These are phyloP conservation scores for Eucalyptus cladocalyx DNA, from an alignment of 345 rosid species.

Conservation along the genomic window DNA sequence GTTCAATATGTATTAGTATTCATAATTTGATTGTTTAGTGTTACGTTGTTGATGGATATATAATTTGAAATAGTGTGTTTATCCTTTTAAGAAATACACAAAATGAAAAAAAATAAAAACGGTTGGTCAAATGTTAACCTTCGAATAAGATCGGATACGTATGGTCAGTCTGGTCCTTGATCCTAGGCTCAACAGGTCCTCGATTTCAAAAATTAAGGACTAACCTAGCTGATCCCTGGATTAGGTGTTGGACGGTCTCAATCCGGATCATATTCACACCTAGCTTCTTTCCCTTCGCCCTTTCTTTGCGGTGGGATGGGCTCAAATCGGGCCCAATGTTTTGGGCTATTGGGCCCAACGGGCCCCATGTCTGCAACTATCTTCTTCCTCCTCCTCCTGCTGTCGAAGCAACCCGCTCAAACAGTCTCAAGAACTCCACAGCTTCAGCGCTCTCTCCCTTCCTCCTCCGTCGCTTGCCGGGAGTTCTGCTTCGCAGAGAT, in stretches of 20 bases:
- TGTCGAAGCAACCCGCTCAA: not conserved
- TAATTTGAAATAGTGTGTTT: too few species aligned
- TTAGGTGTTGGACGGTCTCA: accelerated
- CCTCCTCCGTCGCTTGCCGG: not conserved
- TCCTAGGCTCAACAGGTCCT: accelerated
- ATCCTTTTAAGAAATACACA: too few species aligned
- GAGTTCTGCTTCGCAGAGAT: not conserved
- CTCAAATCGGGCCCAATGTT: not conserved
- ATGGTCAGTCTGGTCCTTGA: accelerated
- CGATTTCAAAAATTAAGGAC: accelerated
- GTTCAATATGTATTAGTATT: too few species aligned
- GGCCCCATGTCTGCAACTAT: not conserved
- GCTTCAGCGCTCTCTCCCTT: not conserved
- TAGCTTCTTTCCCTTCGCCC: not conserved
- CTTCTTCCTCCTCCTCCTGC: not conserved
- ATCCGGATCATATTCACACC: too few species aligned
- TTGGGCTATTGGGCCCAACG: not conserved
- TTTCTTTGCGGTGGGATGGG: not conserved
- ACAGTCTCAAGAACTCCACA: not conserved
- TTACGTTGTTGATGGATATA: too few species aligned
- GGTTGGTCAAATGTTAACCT: accelerated
- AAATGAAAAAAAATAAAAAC: too few species aligned
- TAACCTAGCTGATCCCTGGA: accelerated
- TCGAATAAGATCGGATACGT: accelerated
- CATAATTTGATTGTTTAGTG: too few species aligned